A percentile compares a stretch with the other conserved stretches of the same genome.
Conservation (phyloP, 2,329 filamentous ascomycete species). For the Knufia petricola region DNA sequence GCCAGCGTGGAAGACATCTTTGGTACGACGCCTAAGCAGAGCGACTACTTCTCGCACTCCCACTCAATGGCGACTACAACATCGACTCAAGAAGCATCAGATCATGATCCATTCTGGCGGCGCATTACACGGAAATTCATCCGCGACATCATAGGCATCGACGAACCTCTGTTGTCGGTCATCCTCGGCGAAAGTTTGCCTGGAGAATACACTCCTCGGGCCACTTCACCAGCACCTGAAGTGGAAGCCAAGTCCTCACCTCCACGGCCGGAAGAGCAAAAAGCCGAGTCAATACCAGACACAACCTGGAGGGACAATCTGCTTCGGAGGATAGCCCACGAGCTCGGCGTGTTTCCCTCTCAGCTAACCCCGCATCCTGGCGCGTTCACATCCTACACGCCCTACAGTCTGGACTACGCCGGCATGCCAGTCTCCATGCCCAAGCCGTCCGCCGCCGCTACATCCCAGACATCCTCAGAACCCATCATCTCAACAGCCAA, state of each 20-base stretch:
- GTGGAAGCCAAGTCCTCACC: no score
- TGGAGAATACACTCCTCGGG: conserved; percentile 28
- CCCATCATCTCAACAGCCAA: neutral
- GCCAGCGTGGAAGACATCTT: conserved; percentile 15
- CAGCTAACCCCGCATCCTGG: conserved; percentile 79
- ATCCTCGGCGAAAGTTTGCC: conserved; percentile 75
- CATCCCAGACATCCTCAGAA: conserved; percentile 23
- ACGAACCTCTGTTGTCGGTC: conserved; percentile 72
- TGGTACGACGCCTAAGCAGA: conserved; percentile 22
- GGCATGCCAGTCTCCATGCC: conserved; percentile 50
- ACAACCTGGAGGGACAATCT: conserved; percentile 63
- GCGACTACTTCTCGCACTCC: conserved; percentile 13
- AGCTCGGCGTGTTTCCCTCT: conserved; percentile 74
- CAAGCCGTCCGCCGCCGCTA: conserved; percentile 23
- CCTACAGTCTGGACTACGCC: conserved; percentile 58
- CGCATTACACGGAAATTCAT: conserved; percentile 79
- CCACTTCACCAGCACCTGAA: conserved; percentile 15
- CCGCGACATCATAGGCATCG: conserved; percentile 79
- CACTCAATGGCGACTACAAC: conserved; percentile 6
- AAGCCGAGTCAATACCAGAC: conserved; percentile 14
- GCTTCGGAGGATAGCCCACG: conserved; percentile 73
- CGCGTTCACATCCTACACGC: conserved; percentile 71
- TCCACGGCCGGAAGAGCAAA: conserved; percentile 17
- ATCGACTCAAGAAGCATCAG: conserved; percentile 26
- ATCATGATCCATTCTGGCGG: conserved; percentile 63